Base-by-base conservation (phyloP, 768 basidiomycete genomes). In the Scleroderma bovista region DNA sequence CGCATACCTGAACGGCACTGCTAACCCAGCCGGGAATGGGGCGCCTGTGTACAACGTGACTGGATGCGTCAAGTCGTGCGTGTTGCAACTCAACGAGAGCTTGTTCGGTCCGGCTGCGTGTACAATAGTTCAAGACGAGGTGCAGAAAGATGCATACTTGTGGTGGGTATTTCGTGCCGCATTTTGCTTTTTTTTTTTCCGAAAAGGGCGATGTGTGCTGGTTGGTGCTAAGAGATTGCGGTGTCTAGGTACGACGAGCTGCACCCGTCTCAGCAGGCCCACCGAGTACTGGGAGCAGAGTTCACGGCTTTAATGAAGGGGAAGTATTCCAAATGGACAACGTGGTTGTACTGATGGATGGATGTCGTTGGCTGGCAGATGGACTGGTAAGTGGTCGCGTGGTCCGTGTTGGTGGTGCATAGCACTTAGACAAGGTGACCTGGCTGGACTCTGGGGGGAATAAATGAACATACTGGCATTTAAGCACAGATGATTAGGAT, bases 201-300 rank as follows among this genome's bases (percentile, higher is more conserved):
- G n/a, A n/a, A n/a, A n/a, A n/a, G n/a, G n/a, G n/a, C n/a, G n/a
- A n/a, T n/a, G n/a, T n/a, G n/a, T n/a, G n/a, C n/a, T n/a, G n/a
- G n/a, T n/a, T n/a, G n/a, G n/a, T n/a, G n/a, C n/a, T n/a, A n/a
- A n/a, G n/a, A n/a, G n/a, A n/a, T n/a, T n/a, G n/a, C n/a, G n/a
- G n/a, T 43, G 16, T 36, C 13, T 20, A 57, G 53, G 48, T 60
- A 56, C 51, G 79, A 84, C 54, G 81, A 82, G 51, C 66, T 84
- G 16, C 81, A 83, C 56, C 78, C 78, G 6, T 80, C 79, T 4
- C 77, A 81, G 56, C 81, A 84, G 56, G 70, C 76, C 1, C 75
- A 78, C 48, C 65, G 81, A 10, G 69, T 77, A 29, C 69, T 83
- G 2, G 81, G 78, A 0, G 66, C 71, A 42, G 74, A 81, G 53